Conservation (phyloP, 1,284 basidiomycete genomes). For the Ustilago curta region DNA sequence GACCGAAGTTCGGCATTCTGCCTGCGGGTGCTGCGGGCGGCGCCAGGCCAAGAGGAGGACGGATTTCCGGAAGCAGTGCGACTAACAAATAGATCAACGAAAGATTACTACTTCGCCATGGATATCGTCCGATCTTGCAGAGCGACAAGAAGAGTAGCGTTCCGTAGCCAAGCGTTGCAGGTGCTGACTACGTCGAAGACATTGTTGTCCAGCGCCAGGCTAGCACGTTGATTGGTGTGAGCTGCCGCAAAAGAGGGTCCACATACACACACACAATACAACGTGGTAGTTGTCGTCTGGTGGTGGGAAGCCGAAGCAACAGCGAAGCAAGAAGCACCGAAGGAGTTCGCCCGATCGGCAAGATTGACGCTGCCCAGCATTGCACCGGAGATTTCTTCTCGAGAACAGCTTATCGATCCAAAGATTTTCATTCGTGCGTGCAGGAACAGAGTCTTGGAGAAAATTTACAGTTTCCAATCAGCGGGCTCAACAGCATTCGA, state of each 20-base stretch:
- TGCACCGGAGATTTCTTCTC: not conserved
- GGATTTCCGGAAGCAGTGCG: constrained; percentile 2
- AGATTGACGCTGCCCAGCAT: not conserved
- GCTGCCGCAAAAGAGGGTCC: constrained; percentile 16
- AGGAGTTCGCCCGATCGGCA: constrained; percentile 32
- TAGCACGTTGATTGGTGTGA: too few species aligned
- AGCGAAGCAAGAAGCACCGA: not conserved
- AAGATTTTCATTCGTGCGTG: constrained; percentile 15
- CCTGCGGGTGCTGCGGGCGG: constrained; percentile 19
- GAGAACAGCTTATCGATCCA: constrained; percentile 33
- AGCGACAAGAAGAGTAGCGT: too few species aligned
- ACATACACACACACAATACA: too few species aligned
- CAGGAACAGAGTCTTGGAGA: not conserved
- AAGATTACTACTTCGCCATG: too few species aligned
- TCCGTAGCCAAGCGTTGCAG: too few species aligned
- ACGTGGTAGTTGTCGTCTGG: too few species aligned
- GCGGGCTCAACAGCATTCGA: constrained; percentile 4
- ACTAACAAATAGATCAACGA: not conserved
- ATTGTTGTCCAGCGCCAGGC: not conserved
- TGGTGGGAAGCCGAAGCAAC: not conserved
- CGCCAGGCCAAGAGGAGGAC: constrained; percentile 5
- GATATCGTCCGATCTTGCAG: constrained; percentile 11
- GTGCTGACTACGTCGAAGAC: too few species aligned
- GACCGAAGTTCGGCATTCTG: constrained; percentile 35
- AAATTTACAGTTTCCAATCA: constrained; percentile 2